Base-by-base conservation (phyloP, 176 grass and related monocot genomes). In the Avena sativa region DNA sequence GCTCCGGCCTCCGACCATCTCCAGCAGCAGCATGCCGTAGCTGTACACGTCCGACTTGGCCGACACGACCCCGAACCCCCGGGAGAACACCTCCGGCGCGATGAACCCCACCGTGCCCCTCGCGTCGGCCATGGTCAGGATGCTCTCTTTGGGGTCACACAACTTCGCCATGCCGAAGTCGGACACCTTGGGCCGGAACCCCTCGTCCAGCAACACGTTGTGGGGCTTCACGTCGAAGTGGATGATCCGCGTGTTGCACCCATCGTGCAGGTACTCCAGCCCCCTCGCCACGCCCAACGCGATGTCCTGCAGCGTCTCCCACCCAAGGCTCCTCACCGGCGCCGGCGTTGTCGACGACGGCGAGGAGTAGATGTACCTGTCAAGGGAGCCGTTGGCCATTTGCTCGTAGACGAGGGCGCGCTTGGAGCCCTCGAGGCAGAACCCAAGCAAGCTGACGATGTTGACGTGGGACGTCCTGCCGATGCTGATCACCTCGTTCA, bases 201-300 rank as follows among this genome's bases (percentile, higher is more conserved):
- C 82, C 2, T 51, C 14, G 13, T 93, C 91, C 3, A 96, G 90
- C 0, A 96, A 79, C 52, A 95, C 88, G 32, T 95, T 95, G 57
- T 93, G 91, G 12, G 91, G 91, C 57, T 95, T 95, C 46, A 96
- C 93, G 51, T 96, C 94, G 30, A 96, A 96, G 85, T 96, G 94
- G 38, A 96, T 82, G 68, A 96, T 96, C 19, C 90, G 87, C 1
- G 88, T 96, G 78, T 47, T 84, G 78, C 90, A 94, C 0, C 93
- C 90, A 1, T 87, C 86, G 38, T 96, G 94, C 43, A 96, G 71
- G 87, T 96, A 96, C 59, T 96, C 91, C 0, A 96, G 81, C 2
- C 94, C 94, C 17, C 87, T 70, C 4, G 94, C 84, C 51, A 93
- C 71, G 36, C 91, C 94, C 0, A 10, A 1, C 4, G 94, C 91